Base-by-base conservation (phyloP, 129 eudicot species). In the Calendula officinalis region DNA sequence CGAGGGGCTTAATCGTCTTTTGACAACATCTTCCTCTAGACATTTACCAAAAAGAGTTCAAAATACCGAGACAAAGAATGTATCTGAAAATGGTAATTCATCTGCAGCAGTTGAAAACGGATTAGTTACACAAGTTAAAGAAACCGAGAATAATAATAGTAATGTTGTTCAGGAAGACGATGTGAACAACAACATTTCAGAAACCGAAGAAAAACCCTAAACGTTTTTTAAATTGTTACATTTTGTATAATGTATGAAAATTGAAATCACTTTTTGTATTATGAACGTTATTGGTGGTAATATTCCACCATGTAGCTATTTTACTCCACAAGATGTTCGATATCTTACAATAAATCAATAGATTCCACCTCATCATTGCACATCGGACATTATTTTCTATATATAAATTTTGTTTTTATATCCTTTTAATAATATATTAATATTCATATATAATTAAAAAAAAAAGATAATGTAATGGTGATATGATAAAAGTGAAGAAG, bases 1-100 rank as follows among this genome's bases (percentile, higher is more conserved):
- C 42, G 95, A 85, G 66, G 96, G 96, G 53, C 67, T 92, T 38
- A 45, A 60, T 36, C 95, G 96, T 30, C 78, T 92, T 55, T 69
- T 92, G 59, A 75, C 97, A 57, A 65, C 81, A 12, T 72, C 95
- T 52, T 67, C 81, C 35, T 62, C 95, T 4, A 81, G 77, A 75
- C 84, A 82, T 8, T 61, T 73, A 35, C 95, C 87, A 16, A 90
- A 80, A 76, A 85, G 74, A 55, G 71, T 79, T 34, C 82, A 67
- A 16, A 81, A 42, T 22, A 48, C 64, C 1, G 95, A 83, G 56
- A 12, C 58, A 50, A 75, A 71, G 37, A 82, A 34, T 44, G 54
- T 66, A 51, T 55, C 81, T 38, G 90, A 87, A 70, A 84, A 82
- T 12, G 90, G 90, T n/a, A 63, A 57, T 45, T 17, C 70, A 27